Conservation (phyloP, 352 stramenopile species). For the Globisporangium ultimum region DNA sequence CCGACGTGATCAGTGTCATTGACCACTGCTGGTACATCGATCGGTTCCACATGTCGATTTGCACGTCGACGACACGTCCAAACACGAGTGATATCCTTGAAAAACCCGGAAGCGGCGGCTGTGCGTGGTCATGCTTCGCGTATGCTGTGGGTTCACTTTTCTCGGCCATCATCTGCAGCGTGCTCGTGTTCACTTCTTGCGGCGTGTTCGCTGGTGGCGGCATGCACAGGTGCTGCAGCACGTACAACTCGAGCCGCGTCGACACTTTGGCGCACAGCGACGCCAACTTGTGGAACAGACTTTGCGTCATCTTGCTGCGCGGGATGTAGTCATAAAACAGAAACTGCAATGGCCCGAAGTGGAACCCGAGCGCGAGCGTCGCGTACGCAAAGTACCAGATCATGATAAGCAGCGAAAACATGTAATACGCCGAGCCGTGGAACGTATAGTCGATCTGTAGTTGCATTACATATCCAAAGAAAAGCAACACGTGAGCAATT, state of each 20-base stretch:
- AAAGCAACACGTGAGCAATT: conserved; percentile 1
- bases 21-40: conserved; percentile 49
- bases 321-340: conserved; percentile 74
- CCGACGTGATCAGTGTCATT: conserved; percentile 12
- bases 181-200: conserved; percentile 6
- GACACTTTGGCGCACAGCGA: conserved; percentile 35
- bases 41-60: conserved; percentile 65
- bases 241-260: conserved; percentile 44
- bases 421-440: conserved; percentile 69
- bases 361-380: conserved; percentile 70
- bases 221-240: conserved; percentile 47
- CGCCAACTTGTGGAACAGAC: conserved; percentile 37
- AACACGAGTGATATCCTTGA: conserved; percentile 58
- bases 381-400: conserved; percentile 68
- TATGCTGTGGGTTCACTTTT: conserved; percentile 18
- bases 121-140: neutral
- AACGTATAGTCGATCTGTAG: conserved; percentile 76
- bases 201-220: conserved; percentile 20
- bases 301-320: conserved; percentile 50
- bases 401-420: conserved; percentile 53
- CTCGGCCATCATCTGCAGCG: conserved; percentile 20
- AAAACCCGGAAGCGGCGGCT: conserved; percentile 16
- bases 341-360: conserved; percentile 74
- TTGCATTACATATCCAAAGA: conserved; percentile 2
- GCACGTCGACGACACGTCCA: conserved; percentile 47